phyloP scores from a whole-genome alignment of 2,329 filamentous ascomycete genomes.

The Pseudocercospora eumusae region DNA sequence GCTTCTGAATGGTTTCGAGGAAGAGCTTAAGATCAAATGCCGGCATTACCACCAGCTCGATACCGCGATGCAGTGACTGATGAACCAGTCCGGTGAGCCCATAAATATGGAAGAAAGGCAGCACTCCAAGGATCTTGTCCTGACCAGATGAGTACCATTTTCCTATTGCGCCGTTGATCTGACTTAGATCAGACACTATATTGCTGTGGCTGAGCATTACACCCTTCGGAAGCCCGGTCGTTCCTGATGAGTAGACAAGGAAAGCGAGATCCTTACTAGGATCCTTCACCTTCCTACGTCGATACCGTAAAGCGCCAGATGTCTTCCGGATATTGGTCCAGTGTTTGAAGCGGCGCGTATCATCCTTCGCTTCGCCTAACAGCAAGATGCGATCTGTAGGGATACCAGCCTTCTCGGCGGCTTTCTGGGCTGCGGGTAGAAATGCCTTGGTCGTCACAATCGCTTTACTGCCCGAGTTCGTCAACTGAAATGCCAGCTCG shows the following conservation, averaged over 20 bases:
- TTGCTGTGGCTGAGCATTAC: conserved; percentile 85
- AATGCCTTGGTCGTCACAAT: conserved; percentile 71
- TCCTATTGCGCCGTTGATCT: conserved; percentile 56
- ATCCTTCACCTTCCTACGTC: conserved; percentile 59
- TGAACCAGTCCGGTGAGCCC: conserved; percentile 74
- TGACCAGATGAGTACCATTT: conserved; percentile 48
- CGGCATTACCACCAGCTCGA: conserved; percentile 69
- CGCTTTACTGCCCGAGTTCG: conserved; percentile 72
- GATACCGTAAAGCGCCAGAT: conserved; percentile 58
- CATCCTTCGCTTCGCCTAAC: conserved; percentile 68
- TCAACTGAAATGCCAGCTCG: conserved; percentile 82
- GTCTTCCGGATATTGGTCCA: conserved; percentile 69
- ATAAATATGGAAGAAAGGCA: conserved; percentile 93
- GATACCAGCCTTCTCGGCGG: conserved; percentile 69
- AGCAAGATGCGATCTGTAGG: conserved; percentile 70
- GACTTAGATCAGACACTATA: conserved; percentile 69
- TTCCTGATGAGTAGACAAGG: conserved; percentile 85
- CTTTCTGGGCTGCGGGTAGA: conserved; percentile 65
- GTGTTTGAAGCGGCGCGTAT: conserved; percentile 62
- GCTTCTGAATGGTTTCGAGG: conserved; percentile 72
- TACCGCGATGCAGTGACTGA: conserved; percentile 64
- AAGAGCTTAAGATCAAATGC: conserved; percentile 80
- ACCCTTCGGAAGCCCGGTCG: conserved; percentile 87
- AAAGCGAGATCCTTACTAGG: conserved; percentile 75
- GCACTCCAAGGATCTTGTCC: conserved; percentile 75